Percentiles rank a stretch among this genome's conserved stretches.
phyloP scores from a whole-genome alignment of 352 stramenopile species.

The Pelagophyceae sp. region DNA sequence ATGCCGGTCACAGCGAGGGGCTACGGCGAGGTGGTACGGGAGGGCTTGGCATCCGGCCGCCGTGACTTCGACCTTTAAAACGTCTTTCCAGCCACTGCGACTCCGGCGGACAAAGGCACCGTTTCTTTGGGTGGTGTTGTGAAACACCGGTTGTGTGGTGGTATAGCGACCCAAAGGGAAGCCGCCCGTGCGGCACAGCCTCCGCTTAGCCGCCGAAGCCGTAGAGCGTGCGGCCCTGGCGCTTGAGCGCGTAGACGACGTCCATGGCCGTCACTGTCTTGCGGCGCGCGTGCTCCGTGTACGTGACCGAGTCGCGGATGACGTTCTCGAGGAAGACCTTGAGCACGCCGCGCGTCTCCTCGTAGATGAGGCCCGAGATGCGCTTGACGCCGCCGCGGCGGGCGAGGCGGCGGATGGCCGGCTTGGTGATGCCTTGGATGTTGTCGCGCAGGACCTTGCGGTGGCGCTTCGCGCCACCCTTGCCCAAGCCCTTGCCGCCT shows the following conservation, averaged over 20 bases:
- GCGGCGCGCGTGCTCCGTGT: slow-evolving; percentile 85
- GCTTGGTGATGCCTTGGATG: slow-evolving; percentile 90
- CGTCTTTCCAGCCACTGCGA: no score
- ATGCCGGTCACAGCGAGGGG: no score
- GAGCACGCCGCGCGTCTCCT: slow-evolving; percentile 92
- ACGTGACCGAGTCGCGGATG: slow-evolving; percentile 86
- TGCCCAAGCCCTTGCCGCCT: slow-evolving; percentile 86
- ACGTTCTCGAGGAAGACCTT: slow-evolving; percentile 98
- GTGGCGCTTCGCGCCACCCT: slow-evolving; percentile 89
- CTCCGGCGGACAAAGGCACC: no score
- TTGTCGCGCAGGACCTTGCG: slow-evolving; percentile 93
- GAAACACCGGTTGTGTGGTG: no score
- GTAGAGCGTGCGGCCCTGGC: slow-evolving; percentile 86
- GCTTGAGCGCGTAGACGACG: slow-evolving; percentile 94
- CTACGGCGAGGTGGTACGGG: no score
- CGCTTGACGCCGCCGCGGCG: slow-evolving; percentile 93
- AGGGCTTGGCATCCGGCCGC: no score
- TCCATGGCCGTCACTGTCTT: slow-evolving; percentile 97
- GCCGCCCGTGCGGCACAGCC: no score
- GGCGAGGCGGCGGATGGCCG: slow-evolving; percentile 90
- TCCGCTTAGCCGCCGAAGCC: slow-evolving; percentile 63
- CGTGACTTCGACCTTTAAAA: no score
- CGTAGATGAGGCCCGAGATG: slow-evolving; percentile 94
- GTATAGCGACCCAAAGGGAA: no score
- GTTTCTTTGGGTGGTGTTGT: no score